Conservation (phyloP, 2,329 filamentous ascomycete species). For the Cercospora nicotianae region DNA sequence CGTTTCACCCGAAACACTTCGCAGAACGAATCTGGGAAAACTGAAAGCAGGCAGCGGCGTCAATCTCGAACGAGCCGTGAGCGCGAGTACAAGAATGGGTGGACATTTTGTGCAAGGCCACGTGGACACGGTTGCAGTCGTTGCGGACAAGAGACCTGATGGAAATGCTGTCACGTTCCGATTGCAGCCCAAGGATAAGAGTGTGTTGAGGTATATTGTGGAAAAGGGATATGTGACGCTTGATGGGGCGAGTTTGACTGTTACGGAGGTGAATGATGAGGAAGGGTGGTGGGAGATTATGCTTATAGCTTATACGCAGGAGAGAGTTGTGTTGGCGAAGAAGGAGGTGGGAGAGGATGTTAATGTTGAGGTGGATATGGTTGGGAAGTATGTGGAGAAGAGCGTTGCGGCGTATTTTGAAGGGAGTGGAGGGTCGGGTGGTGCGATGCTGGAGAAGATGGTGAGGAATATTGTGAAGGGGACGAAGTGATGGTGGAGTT, state of each 20-base stretch:
- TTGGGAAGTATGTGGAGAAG: conserved; percentile 85
- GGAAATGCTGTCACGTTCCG: conserved; percentile 89
- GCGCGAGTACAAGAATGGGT: conserved; percentile 90
- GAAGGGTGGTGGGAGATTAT: conserved; percentile 93
- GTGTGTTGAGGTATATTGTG: conserved; percentile 81
- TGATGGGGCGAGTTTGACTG: conserved; percentile 90
- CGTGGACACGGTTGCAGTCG: conserved; percentile 83
- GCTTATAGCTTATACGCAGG: conserved; percentile 95
- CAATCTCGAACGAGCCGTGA: conserved; percentile 92
- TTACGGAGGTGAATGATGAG: conserved; percentile 81
- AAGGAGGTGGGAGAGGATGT: conserved; percentile 80
- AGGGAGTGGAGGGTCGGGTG: conserved; percentile 51
- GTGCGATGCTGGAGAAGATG: conserved; percentile 54
- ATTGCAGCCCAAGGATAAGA: conserved; percentile 68
- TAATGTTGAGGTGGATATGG: conserved; percentile 91
- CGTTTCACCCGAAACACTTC: conserved; percentile 91
- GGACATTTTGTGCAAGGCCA: conserved; percentile 98
- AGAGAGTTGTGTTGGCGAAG: conserved; percentile 76
- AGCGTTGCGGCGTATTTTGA: conserved; percentile 79
- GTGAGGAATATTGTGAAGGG: conserved; percentile 62
- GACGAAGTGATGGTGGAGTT: conserved; percentile 9
- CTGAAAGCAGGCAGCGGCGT: conserved; percentile 67
- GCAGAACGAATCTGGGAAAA: conserved; percentile 87
- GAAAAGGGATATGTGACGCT: conserved; percentile 96
- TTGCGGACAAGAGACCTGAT: conserved; percentile 72